These are phyloP conservation scores for Cicer bijugum DNA, from an alignment of 306 rosid genomes.

Conservation along the genomic window DNA sequence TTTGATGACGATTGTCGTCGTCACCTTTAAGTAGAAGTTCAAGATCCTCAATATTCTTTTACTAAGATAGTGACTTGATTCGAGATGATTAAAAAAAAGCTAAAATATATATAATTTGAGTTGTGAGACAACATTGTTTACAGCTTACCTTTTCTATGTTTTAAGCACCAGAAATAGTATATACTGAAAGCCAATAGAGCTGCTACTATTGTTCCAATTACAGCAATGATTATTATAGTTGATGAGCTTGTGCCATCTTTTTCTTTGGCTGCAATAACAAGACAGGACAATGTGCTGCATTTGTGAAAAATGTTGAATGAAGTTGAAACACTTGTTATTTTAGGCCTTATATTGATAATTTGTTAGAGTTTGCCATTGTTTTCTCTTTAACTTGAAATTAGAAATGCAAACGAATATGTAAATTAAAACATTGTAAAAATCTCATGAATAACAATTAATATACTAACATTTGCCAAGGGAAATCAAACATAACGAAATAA, in stretches of 20 bases:
- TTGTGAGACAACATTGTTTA: neutral
- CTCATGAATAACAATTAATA: too few relatives aligned
- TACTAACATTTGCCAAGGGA: too few relatives aligned
- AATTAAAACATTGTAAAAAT: too few relatives aligned
- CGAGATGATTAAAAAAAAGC: neutral
- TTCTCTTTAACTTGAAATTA: neutral
- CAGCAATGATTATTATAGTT: slow-evolving; percentile 23
- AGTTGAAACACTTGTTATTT: slow-evolving; percentile 11
- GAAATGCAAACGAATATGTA: slow-evolving; percentile 1
- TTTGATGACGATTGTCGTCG: neutral
- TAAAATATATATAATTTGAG: too few relatives aligned
- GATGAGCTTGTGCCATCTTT: slow-evolving; percentile 18
- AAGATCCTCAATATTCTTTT: neutral
- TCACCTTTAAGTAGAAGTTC: neutral
- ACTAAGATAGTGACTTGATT: neutral
- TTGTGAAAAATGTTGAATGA: neutral
- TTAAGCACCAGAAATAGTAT: slow-evolving; percentile 49
- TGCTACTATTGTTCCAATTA: slow-evolving; percentile 5
- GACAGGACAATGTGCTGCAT: slow-evolving; percentile 10
- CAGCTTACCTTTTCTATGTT: slow-evolving; percentile 36
- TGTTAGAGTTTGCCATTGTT: slow-evolving; percentile 13
- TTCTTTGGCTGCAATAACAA: slow-evolving; percentile 39
- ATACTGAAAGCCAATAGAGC: slow-evolving; percentile 36
- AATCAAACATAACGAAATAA: neutral
- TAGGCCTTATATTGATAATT: neutral